These are phyloP conservation scores for Trypanosoma rangeli DNA, from an alignment of 208 protist species.

Conservation along the genomic window DNA sequence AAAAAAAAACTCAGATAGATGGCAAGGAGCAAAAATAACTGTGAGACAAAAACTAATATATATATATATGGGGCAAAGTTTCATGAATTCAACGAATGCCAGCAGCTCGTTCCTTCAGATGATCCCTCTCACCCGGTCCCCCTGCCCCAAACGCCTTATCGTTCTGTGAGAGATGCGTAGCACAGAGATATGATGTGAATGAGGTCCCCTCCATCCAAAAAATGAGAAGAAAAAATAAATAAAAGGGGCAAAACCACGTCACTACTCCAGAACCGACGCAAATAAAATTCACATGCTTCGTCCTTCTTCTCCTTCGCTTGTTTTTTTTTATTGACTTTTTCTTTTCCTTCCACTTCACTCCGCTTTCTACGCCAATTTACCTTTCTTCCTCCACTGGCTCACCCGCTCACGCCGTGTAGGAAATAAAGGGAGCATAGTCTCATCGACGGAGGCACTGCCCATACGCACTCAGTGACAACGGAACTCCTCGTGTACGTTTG, in stretches of 20 bases:
- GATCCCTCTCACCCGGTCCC: not conserved
- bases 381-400: not conserved
- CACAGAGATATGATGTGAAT: not conserved
- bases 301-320: not conserved
- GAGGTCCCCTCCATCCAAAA: not conserved
- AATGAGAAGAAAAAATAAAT: not conserved
- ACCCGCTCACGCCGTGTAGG: too few relatives aligned
- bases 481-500: not conserved
- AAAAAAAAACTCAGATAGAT: not conserved
- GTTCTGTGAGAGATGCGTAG: not conserved
- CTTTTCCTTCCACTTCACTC: not conserved
- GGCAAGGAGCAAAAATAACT: not conserved
- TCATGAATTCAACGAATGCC: not conserved
- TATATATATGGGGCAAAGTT: not conserved
- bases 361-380: not conserved
- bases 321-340: too few relatives aligned
- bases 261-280: not conserved
- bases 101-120: not conserved
- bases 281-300: not conserved
- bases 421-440: too few relatives aligned
- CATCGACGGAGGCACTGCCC: not conserved
- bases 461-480: not conserved
- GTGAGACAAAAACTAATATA: not conserved
- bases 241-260: not conserved
- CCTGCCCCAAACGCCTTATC: not conserved